Conservation (phyloP, 352 stramenopile genomes). For the Phytopythium litorale region DNA sequence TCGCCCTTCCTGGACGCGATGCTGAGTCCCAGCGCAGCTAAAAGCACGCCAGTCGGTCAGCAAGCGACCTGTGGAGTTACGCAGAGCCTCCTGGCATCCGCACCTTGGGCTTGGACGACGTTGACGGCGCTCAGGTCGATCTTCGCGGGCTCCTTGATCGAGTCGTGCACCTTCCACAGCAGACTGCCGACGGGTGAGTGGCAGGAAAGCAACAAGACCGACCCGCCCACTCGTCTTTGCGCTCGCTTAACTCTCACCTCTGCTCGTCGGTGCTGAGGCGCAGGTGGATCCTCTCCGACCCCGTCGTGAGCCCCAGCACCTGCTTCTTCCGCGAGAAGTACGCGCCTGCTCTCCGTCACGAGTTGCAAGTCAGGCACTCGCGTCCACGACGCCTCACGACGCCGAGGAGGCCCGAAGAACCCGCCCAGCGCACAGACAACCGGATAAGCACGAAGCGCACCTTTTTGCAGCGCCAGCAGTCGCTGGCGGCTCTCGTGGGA, state of each 20-base stretch:
- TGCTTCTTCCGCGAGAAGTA: conserved; percentile 79
- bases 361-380: background rate
- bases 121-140: conserved; percentile 51
- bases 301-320: conserved; percentile 56
- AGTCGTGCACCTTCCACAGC: conserved; percentile 61
- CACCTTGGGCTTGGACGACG: conserved; percentile 53
- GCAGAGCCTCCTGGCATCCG: background rate
- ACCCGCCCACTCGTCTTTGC: background rate
- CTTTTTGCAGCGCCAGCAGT: conserved; percentile 72
- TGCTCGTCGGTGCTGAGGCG: conserved; percentile 61
- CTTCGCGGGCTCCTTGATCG: conserved; percentile 38
- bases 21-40: conserved; percentile 39
- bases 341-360: conserved; percentile 24
- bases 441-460: conserved; percentile 9
- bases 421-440: background rate
- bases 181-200: conserved; percentile 27
- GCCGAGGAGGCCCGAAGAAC: background rate
- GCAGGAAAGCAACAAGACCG: background rate
- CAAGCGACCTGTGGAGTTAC: background rate
- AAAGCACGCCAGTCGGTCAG: background rate
- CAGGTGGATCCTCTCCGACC: conserved; percentile 58
- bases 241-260: conserved; percentile 21
- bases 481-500: conserved; percentile 61
- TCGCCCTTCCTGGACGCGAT: conserved; percentile 63
- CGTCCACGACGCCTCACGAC: background rate